Evolutionary conservation across 2,329 filamentous ascomycete species (phyloP).

Genomic region (Alternaria sp.): DNA sequence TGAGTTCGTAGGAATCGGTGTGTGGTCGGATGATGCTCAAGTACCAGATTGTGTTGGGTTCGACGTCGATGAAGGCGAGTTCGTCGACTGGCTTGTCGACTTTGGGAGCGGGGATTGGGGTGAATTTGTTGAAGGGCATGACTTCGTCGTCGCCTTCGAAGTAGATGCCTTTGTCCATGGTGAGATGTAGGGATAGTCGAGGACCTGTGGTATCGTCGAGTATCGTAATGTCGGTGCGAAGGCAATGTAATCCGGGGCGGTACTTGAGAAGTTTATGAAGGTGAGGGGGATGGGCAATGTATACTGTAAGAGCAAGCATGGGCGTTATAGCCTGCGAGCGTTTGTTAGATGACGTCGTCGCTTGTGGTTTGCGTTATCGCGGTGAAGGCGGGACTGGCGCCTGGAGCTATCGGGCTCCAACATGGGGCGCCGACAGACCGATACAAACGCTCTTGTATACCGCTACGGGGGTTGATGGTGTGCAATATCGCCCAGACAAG

Average conservation of each 20-base stretch:
- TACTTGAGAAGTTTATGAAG: background rate
- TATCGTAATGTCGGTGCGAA: background rate
- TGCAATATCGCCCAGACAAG: background rate
- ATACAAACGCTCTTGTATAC: background rate
- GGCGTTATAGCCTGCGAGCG: background rate
- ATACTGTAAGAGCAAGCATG: background rate
- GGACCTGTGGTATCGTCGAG: background rate
- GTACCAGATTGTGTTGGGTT: constrained; percentile 27
- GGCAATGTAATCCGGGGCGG: background rate
- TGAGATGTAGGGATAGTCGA: background rate
- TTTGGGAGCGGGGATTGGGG: background rate
- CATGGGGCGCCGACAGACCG: background rate
- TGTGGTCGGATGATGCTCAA: constrained; percentile 30
- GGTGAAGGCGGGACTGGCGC: background rate
- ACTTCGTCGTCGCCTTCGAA: constrained; percentile 4
- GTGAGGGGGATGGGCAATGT: background rate
- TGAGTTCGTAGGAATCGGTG: constrained; percentile 24
- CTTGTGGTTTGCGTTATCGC: background rate
- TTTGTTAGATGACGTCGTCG: constrained; percentile 1
- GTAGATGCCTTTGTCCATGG: constrained; percentile 16
- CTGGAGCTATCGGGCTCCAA: background rate
- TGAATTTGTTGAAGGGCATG: background rate
- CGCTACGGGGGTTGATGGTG: background rate
- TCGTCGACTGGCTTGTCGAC: constrained; percentile 18
- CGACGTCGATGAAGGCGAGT: constrained; percentile 9